Evolutionary conservation across 257 asterid genomes (phyloP).

Genomic region (Rauvolfia tetraphylla): DNA sequence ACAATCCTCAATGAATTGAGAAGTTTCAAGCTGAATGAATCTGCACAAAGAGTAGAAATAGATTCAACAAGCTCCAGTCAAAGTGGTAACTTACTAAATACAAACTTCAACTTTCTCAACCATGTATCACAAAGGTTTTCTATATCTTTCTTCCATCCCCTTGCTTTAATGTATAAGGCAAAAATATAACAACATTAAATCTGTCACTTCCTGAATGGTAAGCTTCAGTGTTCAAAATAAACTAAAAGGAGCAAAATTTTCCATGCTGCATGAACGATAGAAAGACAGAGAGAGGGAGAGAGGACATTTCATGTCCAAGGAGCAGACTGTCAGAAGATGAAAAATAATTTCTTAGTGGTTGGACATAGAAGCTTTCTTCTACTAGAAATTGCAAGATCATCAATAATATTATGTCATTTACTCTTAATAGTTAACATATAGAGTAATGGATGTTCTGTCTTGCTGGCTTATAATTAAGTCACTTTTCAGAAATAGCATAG

Average conservation of each 20-base stretch:
- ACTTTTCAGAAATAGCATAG: too few species aligned
- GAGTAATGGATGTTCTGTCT: neutral
- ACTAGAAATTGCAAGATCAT: too few species aligned
- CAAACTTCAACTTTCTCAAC: neutral
- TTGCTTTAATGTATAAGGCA: neutral
- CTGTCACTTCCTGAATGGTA: neutral
- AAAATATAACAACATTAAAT: neutral
- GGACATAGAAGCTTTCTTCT: too few species aligned
- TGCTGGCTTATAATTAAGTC: neutral
- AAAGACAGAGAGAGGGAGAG: neutral
- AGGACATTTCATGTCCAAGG: neutral
- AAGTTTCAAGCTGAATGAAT: neutral
- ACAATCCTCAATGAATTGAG: neutral
- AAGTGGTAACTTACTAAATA: neutral
- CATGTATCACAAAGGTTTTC: neutral
- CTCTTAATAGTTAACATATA: too few species aligned
- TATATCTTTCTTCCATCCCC: neutral
- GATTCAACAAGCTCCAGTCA: neutral
- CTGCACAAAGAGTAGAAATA: neutral
- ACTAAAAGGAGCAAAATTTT: neutral
- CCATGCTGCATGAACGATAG: neutral
- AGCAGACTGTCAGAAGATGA: neutral
- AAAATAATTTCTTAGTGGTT: too few species aligned
- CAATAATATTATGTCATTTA: too few species aligned
- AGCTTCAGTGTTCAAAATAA: neutral